A percentile compares a stretch with the other conserved stretches of the same genome.
These are phyloP conservation scores for Boletellus emodensis DNA, from an alignment of 768 basidiomycete genomes.

Conservation along the genomic window DNA sequence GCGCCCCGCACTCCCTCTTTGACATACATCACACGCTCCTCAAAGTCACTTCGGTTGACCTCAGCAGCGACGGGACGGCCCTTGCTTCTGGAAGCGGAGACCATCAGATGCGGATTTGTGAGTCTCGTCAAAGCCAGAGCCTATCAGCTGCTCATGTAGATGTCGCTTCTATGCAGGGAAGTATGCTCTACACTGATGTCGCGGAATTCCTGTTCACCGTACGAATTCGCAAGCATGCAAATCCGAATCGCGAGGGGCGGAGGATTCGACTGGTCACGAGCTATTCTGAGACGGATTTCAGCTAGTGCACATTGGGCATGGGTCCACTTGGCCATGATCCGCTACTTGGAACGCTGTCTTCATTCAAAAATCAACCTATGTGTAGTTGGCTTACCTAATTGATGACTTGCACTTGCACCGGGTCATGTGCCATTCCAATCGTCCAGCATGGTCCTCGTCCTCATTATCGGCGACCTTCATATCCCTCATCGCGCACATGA, in stretches of 20 bases:
- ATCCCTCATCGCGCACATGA: constrained; percentile 90
- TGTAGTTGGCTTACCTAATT: constrained; percentile 25
- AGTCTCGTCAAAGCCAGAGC: constrained; percentile 11
- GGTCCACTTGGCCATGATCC: background rate
- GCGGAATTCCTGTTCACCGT: background rate
- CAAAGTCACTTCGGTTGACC: constrained; percentile 38
- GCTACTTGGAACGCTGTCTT: background rate
- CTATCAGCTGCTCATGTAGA: constrained; percentile 12
- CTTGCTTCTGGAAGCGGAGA: constrained; percentile 39
- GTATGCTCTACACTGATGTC: constrained; percentile 24
- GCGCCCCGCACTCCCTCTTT: constrained; percentile 7
- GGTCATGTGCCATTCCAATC: background rate
- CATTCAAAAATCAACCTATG: background rate
- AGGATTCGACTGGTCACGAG: constrained; percentile 1
- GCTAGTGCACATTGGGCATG: background rate
- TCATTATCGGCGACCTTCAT: constrained; percentile 95
- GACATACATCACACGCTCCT: constrained; percentile 2
- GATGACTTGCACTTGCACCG: background rate
- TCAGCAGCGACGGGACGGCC: constrained; percentile 28
- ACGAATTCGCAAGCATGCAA: background rate
- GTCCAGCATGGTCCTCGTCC: constrained; percentile 68
- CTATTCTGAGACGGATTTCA: constrained; percentile 3
- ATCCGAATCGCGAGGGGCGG: constrained; percentile 10
- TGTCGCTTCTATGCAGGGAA: constrained; percentile 22
- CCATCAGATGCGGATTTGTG: constrained; percentile 36